Evolutionary conservation across 306 rosid species (phyloP).

Genomic region (Elaeagnus macrophylla): DNA sequence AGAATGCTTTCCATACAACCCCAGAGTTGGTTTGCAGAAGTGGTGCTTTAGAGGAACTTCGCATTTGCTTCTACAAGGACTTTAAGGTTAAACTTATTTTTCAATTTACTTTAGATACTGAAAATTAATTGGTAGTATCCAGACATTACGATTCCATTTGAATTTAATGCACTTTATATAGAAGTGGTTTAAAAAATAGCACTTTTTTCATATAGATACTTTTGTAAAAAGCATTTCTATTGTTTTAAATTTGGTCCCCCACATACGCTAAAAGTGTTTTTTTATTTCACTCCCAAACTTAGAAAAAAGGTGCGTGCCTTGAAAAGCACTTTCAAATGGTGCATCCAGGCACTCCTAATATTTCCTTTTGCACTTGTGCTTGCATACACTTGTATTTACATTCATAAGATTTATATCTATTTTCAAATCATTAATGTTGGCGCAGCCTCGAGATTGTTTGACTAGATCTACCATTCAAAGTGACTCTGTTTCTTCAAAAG

Average conservation of each 20-base stretch:
- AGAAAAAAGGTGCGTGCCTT: too few species aligned
- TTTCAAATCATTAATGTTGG: conserved; percentile 5
- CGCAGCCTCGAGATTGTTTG: conserved; percentile 83
- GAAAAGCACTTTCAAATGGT: too few species aligned
- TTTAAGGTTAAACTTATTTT: conserved; percentile 45
- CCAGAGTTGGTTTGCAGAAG: conserved; percentile 56
- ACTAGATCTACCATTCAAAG: conserved; percentile 26
- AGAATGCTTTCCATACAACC: conserved; percentile 77
- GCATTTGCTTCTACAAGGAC: conserved; percentile 80
- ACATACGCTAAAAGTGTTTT: too few species aligned
- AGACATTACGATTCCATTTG: too few species aligned
- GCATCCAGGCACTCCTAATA: too few species aligned
- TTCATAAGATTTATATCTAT: neutral
- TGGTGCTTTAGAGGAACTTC: conserved; percentile 65
- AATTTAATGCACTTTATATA: too few species aligned
- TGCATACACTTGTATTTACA: neutral
- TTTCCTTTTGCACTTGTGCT: too few species aligned
- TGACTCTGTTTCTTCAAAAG: conserved; percentile 34
- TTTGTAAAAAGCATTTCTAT: too few species aligned
- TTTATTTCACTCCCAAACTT: too few species aligned
- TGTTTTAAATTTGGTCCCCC: too few species aligned
- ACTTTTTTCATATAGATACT: too few species aligned
- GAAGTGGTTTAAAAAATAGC: too few species aligned
- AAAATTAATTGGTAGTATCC: neutral
- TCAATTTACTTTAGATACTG: conserved; percentile 3